Conservation (phyloP, 441 rosid species). For the Cnidoscolus chayamansa region DNA sequence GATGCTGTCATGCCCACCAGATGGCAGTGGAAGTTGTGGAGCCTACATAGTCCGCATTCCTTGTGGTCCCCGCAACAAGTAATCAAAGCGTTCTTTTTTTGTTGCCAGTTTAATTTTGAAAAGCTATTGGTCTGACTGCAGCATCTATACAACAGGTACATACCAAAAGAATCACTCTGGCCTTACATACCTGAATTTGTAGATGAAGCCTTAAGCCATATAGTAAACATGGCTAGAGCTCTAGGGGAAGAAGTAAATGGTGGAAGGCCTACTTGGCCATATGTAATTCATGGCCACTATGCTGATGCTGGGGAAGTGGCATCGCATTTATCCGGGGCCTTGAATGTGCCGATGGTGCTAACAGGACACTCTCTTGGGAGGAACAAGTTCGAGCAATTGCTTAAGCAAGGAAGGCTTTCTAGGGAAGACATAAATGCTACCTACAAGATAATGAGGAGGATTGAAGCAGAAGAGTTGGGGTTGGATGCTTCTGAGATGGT, state of each 20-base stretch:
- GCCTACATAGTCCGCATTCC: slow-evolving; percentile 69
- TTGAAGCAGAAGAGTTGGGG: slow-evolving; percentile 62
- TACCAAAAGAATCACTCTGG: slow-evolving; percentile 77
- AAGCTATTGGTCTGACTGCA: slow-evolving; percentile 19
- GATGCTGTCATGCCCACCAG: slow-evolving; percentile 72
- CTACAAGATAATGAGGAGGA: slow-evolving; percentile 65
- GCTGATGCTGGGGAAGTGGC: slow-evolving; percentile 73
- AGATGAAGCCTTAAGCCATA: slow-evolving; percentile 61
- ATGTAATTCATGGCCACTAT: slow-evolving; percentile 70
- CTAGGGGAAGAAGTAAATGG: slow-evolving; percentile 56
- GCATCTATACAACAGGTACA: slow-evolving; percentile 35
- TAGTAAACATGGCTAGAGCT: slow-evolving; percentile 56
- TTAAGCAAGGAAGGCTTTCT: slow-evolving; percentile 66
- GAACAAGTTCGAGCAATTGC: slow-evolving; percentile 69
- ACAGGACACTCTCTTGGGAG: slow-evolving; percentile 74
- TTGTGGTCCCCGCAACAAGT: slow-evolving; percentile 58
- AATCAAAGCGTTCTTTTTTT: slow-evolving; percentile 8
- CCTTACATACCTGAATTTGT: slow-evolving; percentile 62
- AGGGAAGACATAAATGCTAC: slow-evolving; percentile 59
- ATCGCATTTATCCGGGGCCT: slow-evolving; percentile 54
- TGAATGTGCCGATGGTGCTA: slow-evolving; percentile 73
- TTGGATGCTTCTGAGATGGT: slow-evolving; percentile 67
- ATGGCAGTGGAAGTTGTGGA: slow-evolving; percentile 60
- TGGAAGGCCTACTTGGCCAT: slow-evolving; percentile 67
- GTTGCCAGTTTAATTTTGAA: not conserved